Evolutionary conservation across 768 basidiomycete species (phyloP).

Genomic region (Trichaptum fuscoviolaceum): DNA sequence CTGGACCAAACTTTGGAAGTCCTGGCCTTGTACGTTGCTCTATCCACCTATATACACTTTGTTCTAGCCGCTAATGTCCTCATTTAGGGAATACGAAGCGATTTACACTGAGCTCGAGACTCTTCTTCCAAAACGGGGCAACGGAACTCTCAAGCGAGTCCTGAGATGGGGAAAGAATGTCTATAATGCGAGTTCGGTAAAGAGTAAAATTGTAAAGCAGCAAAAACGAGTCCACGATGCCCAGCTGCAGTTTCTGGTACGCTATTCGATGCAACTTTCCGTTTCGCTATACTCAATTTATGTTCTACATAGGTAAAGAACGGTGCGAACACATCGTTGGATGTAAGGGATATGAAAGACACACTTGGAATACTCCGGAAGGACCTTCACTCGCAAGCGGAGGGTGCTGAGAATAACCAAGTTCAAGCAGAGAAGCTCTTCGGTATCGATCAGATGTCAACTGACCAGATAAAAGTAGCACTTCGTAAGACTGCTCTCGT

Average conservation of each 20-base stretch:
- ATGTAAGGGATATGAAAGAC: not conserved
- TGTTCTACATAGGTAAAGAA: not conserved
- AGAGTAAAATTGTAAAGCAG: not conserved
- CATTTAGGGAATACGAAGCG: not conserved
- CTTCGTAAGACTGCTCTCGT: not conserved
- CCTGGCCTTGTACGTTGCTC: conserved; percentile 9
- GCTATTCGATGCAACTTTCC: not conserved
- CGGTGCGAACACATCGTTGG: not conserved
- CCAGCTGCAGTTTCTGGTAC: not conserved
- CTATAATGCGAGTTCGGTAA: not conserved
- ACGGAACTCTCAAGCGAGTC: not conserved
- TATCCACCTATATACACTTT: not conserved
- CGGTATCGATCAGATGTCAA: not conserved
- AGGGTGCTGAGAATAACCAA: not conserved
- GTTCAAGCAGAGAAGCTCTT: not conserved
- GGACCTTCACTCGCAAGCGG: not conserved
- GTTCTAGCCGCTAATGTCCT: not conserved
- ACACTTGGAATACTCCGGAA: too few relatives aligned
- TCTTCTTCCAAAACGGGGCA: not conserved
- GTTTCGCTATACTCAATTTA: too few relatives aligned
- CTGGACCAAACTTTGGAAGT: not conserved
- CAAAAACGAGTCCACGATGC: not conserved
- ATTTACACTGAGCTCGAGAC: not conserved
- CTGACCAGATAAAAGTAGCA: not conserved
- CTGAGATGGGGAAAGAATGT: not conserved